Evolutionary conservation across 345 rosid genomes (phyloP).

Genomic region (Excoecaria agallocha): DNA sequence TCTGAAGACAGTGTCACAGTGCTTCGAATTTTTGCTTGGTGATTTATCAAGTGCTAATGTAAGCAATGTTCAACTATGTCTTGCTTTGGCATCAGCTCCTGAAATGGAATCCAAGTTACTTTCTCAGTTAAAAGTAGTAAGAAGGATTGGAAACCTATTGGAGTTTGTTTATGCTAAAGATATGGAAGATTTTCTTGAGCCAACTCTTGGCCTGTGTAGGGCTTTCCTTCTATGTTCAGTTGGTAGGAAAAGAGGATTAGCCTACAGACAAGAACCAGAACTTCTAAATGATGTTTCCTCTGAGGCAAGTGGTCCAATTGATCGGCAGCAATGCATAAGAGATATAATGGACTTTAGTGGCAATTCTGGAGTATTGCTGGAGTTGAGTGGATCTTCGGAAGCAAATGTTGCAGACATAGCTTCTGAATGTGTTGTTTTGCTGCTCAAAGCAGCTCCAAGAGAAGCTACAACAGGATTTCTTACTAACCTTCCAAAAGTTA

Average conservation of each 20-base stretch:
- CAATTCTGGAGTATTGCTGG: constrained; percentile 63
- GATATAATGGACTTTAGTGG: constrained; percentile 80
- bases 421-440: constrained; percentile 73
- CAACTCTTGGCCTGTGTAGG: constrained; percentile 73
- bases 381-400: constrained; percentile 49
- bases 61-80: constrained; percentile 81
- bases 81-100: constrained; percentile 89
- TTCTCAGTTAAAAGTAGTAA: constrained; percentile 73
- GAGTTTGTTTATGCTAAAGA: constrained; percentile 83
- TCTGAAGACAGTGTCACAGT: constrained; percentile 77
- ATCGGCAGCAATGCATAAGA: constrained; percentile 58
- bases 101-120: constrained; percentile 90
- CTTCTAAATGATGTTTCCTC: constrained; percentile 55
- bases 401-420: constrained; percentile 59
- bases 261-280: constrained; percentile 51
- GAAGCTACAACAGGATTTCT: constrained; percentile 86
- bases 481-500: constrained; percentile 74
- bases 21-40: constrained; percentile 88
- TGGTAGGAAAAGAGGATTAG: constrained; percentile 47
- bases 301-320: constrained; percentile 35
- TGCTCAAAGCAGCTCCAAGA: constrained; percentile 83
- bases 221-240: constrained; percentile 72
- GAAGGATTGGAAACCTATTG: constrained; percentile 83
- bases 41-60: constrained; percentile 88
- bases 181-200: constrained; percentile 97